Base-by-base conservation (phyloP, 176 grass and related monocot species). In the Aegilops tauschii region DNA sequence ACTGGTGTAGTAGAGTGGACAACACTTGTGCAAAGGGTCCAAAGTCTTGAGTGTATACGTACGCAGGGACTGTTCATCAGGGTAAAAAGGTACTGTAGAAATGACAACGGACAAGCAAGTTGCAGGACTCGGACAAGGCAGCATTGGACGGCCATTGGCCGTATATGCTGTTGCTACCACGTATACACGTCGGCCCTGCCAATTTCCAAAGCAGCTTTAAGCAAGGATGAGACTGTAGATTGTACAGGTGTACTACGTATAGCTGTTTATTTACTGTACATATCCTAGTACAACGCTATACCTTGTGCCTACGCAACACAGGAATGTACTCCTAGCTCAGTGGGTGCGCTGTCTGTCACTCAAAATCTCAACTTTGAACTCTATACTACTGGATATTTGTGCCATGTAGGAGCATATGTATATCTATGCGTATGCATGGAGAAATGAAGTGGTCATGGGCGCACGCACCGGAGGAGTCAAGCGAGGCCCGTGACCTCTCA, bases 401-500 rank as follows among this genome's bases (percentile, higher is more conserved):
- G 45, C 45, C 14, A 49, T 49, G 45, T 12, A 47, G 44, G 44
- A 47, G 44, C 1, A 44, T 44, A 44, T 45, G 39, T 40, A 45
- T 4, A 47, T 47, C 12, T 47, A 47, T 49, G 45, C 45, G 1
- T 54, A 17, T 50, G 47, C 47, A 5, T 50, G 45, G 0, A 50
- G 47, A 50, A 50, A 50, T 50, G 47, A 50, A 16, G 47, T 50
- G 47, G 47, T 16, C 47, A 5, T 54, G 16, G 36, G 17, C 13
- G 32, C 7, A 37, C 54, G 6, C 59, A 45, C 45, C 12, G 44
- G 31, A 66, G n/a, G 50, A 36, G 20, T 78, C 73, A n/a, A 84
- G 79, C 65, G 88, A 90, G 45, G 52, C 72, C 80, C 80, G 80
- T 79, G 84, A 90, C 27, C 54, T 75, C 56, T 83, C 49, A 25